Evolutionary conservation across 306 rosid species (phyloP), one percentile per base, ranked within the genome.

Genomic region (Vigna reflexopilosa): DNA sequence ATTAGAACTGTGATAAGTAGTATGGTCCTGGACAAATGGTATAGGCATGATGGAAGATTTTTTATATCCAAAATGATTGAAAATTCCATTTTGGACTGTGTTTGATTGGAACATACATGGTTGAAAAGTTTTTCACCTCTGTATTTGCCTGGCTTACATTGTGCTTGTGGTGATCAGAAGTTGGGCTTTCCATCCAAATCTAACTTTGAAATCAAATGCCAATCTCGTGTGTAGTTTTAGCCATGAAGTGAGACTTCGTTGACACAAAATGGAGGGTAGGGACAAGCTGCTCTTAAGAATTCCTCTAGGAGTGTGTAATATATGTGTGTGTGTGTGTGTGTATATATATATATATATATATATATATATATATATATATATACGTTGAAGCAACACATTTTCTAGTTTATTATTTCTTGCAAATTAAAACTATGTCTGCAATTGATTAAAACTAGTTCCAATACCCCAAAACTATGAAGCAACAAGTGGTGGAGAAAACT

Each of bases 161-260:
- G 34, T 17, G 17, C 36, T 12, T 71, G 50, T 36, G 2, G 7
- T 65, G 24, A 20, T 19, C 12, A 30, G 24, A 67, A 52, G 24
- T 67, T 52, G 16, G 15, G 76, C 42, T 45, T 69, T 20, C 26
- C 36, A 36, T 51, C 70, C 38, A 19, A 48, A 58, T 49, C 58
- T 42, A 65, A 22, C 38, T 42, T 44, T 67, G 30, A 67, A 69
- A 24, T 55, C 56, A 40, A 67, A 44, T 54, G 30, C 40, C 19
- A 77, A 14, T 77, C 42, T 26, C 57, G 59, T 68, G 16, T 67
- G 51, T 38, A 56, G 26, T 14, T 68, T 77, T 44, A 67, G 77
- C 52, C 71, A 47, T 70, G 12, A 51, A 17, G 45, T 59, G 55
- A 59, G 65, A 59, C 20, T 32, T 78, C 17, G 12, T 14, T 57